A percentile compares a stretch with the other conserved stretches of the same genome.
Evolutionary conservation across 192 early-diverging fungal species (phyloP).

Genomic region (Powellomyces hirtus): DNA sequence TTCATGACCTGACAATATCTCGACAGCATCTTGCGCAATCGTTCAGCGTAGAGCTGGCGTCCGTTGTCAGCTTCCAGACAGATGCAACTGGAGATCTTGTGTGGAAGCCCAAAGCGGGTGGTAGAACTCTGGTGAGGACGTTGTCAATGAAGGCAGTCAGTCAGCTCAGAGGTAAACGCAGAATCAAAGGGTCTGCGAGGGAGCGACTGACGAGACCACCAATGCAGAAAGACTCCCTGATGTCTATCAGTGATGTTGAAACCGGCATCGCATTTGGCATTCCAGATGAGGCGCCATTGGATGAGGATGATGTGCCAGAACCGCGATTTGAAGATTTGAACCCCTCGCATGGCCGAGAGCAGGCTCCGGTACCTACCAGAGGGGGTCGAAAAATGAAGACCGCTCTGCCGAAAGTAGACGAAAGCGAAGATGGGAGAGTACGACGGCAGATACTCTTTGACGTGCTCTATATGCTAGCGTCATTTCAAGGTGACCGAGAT

Average conservation of each 20-base stretch:
- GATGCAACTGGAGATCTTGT: slow-evolving; percentile 7
- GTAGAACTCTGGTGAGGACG: slow-evolving; percentile 8
- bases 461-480: slow-evolving; percentile 16
- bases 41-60: not conserved
- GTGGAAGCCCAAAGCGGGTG: slow-evolving; percentile 3
- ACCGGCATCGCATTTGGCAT: slow-evolving; percentile 13
- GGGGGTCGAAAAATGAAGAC: not conserved
- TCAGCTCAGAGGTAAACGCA: slow-evolving; percentile 1
- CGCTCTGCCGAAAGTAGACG: slow-evolving; percentile 7
- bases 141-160: slow-evolving; percentile 13
- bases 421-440: slow-evolving; percentile 15
- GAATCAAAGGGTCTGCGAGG: not conserved
- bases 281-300: not conserved
- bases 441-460: slow-evolving; percentile 23
- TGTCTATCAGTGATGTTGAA: not conserved
- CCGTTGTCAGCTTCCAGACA: not conserved
- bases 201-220: not conserved
- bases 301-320: not conserved
- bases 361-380: not conserved
- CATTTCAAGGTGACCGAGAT: slow-evolving; percentile 18
- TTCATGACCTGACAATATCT: not conserved
- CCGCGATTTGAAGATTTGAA: not conserved
- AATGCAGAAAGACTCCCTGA: not conserved
- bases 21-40: not conserved
- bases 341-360: not conserved